Percentiles rank a stretch among this genome's conserved stretches.
Evolutionary conservation across 2,329 filamentous ascomycete genomes (phyloP).

Genomic region (Hirsutella thompsonii): DNA sequence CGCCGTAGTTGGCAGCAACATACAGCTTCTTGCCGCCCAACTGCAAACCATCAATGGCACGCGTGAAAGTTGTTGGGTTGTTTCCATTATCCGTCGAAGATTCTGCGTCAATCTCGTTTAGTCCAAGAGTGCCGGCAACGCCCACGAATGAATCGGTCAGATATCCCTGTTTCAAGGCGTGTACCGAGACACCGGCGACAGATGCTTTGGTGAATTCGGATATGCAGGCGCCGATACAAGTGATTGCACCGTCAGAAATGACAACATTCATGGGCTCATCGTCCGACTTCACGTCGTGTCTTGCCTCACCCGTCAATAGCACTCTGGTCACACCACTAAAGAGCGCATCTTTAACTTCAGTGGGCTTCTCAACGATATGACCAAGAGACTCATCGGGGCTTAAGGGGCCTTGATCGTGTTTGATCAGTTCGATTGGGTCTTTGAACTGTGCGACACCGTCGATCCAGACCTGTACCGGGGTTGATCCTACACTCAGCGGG

Average conservation of each 20-base stretch:
- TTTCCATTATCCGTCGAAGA: slow-evolving; percentile 37
- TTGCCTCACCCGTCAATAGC: slow-evolving; percentile 31
- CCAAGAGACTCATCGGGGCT: slow-evolving; percentile 20
- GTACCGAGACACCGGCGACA: slow-evolving; percentile 18
- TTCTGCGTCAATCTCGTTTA: slow-evolving; percentile 51
- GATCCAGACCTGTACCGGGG: slow-evolving; percentile 50
- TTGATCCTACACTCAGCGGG: slow-evolving; percentile 44
- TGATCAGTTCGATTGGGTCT: slow-evolving; percentile 28
- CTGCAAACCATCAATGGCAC: slow-evolving; percentile 43
- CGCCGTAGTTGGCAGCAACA: slow-evolving; percentile 39
- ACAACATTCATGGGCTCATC: slow-evolving; percentile 35
- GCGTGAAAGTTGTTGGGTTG: slow-evolving; percentile 35
- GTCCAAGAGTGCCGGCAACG: slow-evolving; percentile 46
- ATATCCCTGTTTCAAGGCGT: slow-evolving; percentile 45
- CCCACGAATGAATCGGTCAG: slow-evolving; percentile 47
- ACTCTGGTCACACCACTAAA: slow-evolving; percentile 44
- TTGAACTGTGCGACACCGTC: slow-evolving; percentile 44
- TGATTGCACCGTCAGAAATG: slow-evolving; percentile 37
- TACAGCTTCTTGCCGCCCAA: slow-evolving; percentile 43
- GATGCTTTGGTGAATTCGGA: slow-evolving; percentile 26
- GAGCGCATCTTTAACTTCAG: slow-evolving; percentile 26
- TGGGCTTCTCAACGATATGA: slow-evolving; percentile 27
- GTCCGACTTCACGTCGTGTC: slow-evolving; percentile 7
- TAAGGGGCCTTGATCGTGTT: no score
- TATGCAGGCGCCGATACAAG: slow-evolving; percentile 41